Evolutionary conservation across 2,329 filamentous ascomycete species (phyloP).

Genomic region (Epichloe coenophiala): DNA sequence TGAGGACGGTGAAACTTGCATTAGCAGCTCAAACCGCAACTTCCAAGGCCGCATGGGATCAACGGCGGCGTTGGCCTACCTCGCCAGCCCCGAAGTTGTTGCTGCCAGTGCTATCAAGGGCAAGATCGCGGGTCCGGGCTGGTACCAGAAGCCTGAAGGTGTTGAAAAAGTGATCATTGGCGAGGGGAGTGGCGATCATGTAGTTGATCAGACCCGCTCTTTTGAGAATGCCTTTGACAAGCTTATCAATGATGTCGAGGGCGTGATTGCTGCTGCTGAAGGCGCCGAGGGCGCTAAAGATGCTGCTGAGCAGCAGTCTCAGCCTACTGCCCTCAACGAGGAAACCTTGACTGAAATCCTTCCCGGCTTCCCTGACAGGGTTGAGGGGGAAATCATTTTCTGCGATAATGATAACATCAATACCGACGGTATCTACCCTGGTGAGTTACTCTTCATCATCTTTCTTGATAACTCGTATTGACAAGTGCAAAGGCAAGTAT

Average conservation of each 20-base stretch:
- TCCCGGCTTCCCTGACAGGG: neutral
- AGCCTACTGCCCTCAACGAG: neutral
- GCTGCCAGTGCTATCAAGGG: slow-evolving; percentile 73
- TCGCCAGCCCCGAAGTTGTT: slow-evolving; percentile 67
- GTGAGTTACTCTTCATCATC: neutral
- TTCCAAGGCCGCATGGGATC: slow-evolving; percentile 50
- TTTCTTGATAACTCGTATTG: no score
- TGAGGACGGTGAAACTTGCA: slow-evolving; percentile 75
- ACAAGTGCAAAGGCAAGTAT: slow-evolving; percentile 39
- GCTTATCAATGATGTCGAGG: slow-evolving; percentile 55
- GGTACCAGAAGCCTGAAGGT: slow-evolving; percentile 59
- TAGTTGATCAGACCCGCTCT: slow-evolving; percentile 32
- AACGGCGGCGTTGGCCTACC: slow-evolving; percentile 55
- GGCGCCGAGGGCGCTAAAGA: slow-evolving; percentile 20
- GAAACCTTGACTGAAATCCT: slow-evolving; percentile 8
- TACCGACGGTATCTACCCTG: neutral
- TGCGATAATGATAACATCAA: neutral
- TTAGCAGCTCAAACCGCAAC: slow-evolving; percentile 74
- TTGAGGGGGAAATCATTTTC: neutral
- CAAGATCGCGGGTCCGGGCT: slow-evolving; percentile 61
- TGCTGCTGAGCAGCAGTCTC: neutral
- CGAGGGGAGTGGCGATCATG: slow-evolving; percentile 48
- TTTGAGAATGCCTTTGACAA: slow-evolving; percentile 60
- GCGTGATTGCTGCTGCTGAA: slow-evolving; percentile 41
- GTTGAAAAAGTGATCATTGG: slow-evolving; percentile 55